phyloP scores from a whole-genome alignment of 2,329 filamentous ascomycete species.

The Fusarium verticillioides region DNA sequence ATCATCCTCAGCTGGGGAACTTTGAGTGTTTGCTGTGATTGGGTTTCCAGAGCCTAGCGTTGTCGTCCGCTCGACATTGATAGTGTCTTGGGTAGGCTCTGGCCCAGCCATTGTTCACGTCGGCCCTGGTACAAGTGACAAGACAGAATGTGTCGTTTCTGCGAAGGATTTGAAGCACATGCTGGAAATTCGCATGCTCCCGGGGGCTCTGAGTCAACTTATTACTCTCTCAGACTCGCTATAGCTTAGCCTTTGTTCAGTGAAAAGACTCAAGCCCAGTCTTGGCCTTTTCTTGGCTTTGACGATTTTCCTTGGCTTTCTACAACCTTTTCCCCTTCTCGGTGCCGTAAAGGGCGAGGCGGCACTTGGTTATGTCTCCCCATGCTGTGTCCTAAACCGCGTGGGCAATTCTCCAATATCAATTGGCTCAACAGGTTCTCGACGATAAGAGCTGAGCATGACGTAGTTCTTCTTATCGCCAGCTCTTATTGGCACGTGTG shows the following conservation, averaged over 20 bases:
- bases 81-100: constrained; percentile 2
- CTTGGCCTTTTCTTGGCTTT: constrained; percentile 25
- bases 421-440: constrained; percentile 40
- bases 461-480: constrained; percentile 24
- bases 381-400: constrained; percentile 10
- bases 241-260: background rate
- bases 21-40: constrained; percentile 12
- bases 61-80: constrained; percentile 10
- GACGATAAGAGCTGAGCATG: constrained; percentile 3
- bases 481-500: constrained; percentile 35
- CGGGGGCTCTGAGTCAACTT: constrained; percentile 11
- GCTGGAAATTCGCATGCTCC: background rate
- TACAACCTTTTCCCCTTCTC: background rate
- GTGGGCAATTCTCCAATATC: constrained; percentile 26
- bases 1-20: background rate
- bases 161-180: constrained; percentile 4
- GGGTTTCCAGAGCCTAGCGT: constrained; percentile 23
- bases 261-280: background rate
- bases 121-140: background rate
- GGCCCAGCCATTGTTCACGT: constrained; percentile 16
- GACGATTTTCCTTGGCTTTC: constrained; percentile 10
- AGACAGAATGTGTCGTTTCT: background rate
- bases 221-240: background rate
- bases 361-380: background rate
- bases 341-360: constrained; percentile 5